phyloP scores from a whole-genome alignment of 2,329 filamentous ascomycete species.

The Phoma sp. region DNA sequence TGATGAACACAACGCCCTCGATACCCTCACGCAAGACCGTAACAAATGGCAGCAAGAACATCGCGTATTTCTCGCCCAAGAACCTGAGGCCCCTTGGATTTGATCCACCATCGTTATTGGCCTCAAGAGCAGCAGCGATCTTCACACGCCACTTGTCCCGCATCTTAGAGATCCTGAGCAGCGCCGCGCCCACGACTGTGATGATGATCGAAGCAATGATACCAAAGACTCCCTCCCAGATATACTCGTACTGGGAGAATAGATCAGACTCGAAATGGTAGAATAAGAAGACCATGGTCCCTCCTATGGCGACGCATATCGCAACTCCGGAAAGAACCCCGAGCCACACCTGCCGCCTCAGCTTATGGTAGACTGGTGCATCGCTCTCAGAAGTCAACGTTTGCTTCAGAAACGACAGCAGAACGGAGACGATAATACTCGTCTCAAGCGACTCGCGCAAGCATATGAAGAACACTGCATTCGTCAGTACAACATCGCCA shows the following conservation, averaged over 20 bases:
- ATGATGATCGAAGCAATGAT: conserved; percentile 80
- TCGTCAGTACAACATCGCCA: not conserved
- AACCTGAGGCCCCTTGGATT: conserved; percentile 58
- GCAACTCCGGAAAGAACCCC: conserved; percentile 59
- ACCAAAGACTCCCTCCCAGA: conserved; percentile 80
- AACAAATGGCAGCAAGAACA: conserved; percentile 84
- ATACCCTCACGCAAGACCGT: conserved; percentile 83
- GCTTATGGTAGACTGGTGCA: conserved; percentile 65
- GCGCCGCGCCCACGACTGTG: conserved; percentile 75
- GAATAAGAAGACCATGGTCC: conserved; percentile 71
- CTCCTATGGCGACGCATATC: conserved; percentile 67
- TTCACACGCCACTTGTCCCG: conserved; percentile 87
- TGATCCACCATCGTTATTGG: conserved; percentile 50
- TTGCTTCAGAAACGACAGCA: conserved; percentile 82
- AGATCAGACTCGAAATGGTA: conserved; percentile 69
- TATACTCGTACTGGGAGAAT: conserved; percentile 72
- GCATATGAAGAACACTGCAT: conserved; percentile 78
- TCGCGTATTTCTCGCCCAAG: conserved; percentile 76
- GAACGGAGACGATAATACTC: conserved; percentile 79
- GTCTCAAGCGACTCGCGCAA: conserved; percentile 84
- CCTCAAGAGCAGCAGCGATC: conserved; percentile 71
- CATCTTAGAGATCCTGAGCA: conserved; percentile 80
- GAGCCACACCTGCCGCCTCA: conserved; percentile 53
- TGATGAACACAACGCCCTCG: conserved; percentile 83
- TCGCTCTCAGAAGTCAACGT: conserved; percentile 70